These are phyloP conservation scores for Agaricales sp. DNA, from an alignment of 1,284 basidiomycete species.

Conservation along the genomic window DNA sequence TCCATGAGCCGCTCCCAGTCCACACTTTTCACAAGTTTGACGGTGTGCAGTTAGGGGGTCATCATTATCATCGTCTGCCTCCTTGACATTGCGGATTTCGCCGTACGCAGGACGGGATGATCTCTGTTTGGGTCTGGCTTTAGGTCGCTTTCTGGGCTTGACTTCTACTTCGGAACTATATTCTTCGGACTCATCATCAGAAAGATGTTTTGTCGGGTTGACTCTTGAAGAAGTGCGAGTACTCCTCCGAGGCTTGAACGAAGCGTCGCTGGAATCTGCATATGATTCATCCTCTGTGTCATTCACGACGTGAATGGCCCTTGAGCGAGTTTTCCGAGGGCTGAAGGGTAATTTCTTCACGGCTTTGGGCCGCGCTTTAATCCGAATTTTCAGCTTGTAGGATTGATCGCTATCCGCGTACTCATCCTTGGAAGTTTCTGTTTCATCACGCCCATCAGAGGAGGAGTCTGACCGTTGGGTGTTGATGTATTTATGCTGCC, in stretches of 20 bases:
- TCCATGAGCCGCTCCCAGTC: constrained; percentile 44
- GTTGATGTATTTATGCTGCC: constrained; percentile 14
- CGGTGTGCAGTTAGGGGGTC: constrained; percentile 54
- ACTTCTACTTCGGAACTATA: constrained; percentile 16
- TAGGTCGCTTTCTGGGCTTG: constrained; percentile 17
- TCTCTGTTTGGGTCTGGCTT: constrained; percentile 27
- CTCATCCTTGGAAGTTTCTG: constrained; percentile 8
- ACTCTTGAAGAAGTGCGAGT: constrained; percentile 23
- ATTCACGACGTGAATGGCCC: constrained; percentile 22
- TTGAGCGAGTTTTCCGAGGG: constrained; percentile 44
- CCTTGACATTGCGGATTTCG: constrained; percentile 44
- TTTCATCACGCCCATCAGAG: neutral
- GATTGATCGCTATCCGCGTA: constrained; percentile 7
- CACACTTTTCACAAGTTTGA: constrained; percentile 61
- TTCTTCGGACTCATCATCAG: constrained; percentile 21
- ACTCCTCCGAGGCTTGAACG: constrained; percentile 20
- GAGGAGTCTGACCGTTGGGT: neutral
- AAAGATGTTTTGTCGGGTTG: constrained; percentile 17
- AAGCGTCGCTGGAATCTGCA: constrained; percentile 3
- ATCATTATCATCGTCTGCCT: constrained; percentile 42
- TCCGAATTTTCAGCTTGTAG: constrained; percentile 11
- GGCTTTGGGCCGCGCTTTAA: constrained; percentile 17
- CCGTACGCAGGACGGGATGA: constrained; percentile 53
- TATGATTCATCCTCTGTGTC: constrained; percentile 31
- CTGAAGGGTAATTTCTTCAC: constrained; percentile 44